A percentile compares a stretch with the other conserved stretches of the same genome.
Conservation (phyloP, 2,329 filamentous ascomycete species). For the Epichloe sylvatica region DNA sequence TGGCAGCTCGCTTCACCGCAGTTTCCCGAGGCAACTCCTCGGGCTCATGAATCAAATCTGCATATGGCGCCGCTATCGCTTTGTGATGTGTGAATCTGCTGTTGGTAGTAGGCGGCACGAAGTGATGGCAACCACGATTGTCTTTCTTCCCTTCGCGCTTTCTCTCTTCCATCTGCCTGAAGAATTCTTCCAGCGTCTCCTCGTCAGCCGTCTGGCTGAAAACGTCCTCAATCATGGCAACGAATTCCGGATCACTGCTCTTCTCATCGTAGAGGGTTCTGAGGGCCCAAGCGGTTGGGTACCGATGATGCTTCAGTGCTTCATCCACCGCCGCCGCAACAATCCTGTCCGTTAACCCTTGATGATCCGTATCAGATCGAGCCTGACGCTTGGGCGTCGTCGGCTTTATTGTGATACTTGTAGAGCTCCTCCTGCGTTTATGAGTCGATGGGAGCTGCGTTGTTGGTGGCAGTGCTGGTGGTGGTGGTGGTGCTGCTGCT, state of each 20-base stretch:
- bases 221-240: conserved; percentile 43
- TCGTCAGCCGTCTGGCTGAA: conserved; percentile 42
- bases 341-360: conserved; percentile 35
- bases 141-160: conserved; percentile 44
- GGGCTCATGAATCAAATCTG: conserved; percentile 24
- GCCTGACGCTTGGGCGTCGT: conserved; percentile 8
- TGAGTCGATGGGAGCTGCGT: not conserved
- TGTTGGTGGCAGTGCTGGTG: conserved; percentile 1
- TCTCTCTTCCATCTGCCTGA: conserved; percentile 34
- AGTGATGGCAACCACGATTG: conserved; percentile 38
- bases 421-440: conserved; percentile 5
- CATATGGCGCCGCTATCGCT: conserved; percentile 36
- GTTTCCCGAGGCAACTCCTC: conserved; percentile 1
- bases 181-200: conserved; percentile 38
- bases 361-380: conserved; percentile 19
- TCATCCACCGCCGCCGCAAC: conserved; percentile 45
- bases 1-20: conserved; percentile 18
- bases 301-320: conserved; percentile 41
- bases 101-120: conserved; percentile 34
- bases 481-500: conserved; percentile 7
- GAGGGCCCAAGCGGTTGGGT: conserved; percentile 49
- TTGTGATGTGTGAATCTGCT: conserved; percentile 28
- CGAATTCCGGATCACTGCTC: conserved; percentile 34
- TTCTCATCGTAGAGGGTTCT: conserved; percentile 47
- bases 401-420: conserved; percentile 6